Evolutionary conservation across 2,329 filamentous ascomycete genomes (phyloP).

Genomic region (Epicoccum sorghinum): DNA sequence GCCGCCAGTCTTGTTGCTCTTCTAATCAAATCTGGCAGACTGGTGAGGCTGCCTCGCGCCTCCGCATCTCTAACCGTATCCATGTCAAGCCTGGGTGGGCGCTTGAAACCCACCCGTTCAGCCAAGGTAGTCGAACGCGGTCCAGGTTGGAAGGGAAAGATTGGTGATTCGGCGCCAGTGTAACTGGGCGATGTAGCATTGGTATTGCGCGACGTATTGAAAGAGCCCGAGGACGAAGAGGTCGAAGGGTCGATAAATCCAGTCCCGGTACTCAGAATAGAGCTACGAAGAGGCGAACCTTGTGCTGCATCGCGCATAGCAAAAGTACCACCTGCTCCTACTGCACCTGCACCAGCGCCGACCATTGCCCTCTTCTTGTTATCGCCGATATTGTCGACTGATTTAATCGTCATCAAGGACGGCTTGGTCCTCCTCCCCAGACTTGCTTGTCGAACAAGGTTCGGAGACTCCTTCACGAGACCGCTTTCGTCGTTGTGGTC

Average conservation of each 20-base stretch:
- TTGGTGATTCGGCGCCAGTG: constrained; percentile 35
- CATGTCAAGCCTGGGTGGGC: constrained; percentile 79
- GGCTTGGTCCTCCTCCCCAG: constrained; percentile 55
- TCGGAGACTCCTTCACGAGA: constrained; percentile 44
- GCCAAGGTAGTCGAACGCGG: constrained; percentile 42
- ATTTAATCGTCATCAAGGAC: constrained; percentile 56
- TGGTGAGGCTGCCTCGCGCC: constrained; percentile 86
- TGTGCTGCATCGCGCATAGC: constrained; percentile 21
- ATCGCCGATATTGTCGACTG: constrained; percentile 42
- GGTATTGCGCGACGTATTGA: constrained; percentile 33
- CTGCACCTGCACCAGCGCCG: constrained; percentile 24
- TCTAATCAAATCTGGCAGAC: constrained; percentile 86
- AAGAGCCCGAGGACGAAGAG: constrained; percentile 42
- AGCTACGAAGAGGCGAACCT: constrained; percentile 30
- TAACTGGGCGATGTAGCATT: constrained; percentile 22
- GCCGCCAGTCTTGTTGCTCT: constrained; percentile 85
- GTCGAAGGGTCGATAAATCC: constrained; percentile 42
- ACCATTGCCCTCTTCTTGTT: constrained; percentile 23
- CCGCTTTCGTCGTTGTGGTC: constrained; percentile 46
- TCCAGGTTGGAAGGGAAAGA: constrained; percentile 40
- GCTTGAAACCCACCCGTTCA: constrained; percentile 50
- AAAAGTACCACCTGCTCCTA: constrained; percentile 17
- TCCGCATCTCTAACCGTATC: constrained; percentile 82
- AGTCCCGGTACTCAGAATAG: constrained; percentile 40
- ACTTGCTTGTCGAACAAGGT: constrained; percentile 53